Base-by-base conservation (phyloP, 2,329 filamentous ascomycete species). In the Hypoxylon sp. region DNA sequence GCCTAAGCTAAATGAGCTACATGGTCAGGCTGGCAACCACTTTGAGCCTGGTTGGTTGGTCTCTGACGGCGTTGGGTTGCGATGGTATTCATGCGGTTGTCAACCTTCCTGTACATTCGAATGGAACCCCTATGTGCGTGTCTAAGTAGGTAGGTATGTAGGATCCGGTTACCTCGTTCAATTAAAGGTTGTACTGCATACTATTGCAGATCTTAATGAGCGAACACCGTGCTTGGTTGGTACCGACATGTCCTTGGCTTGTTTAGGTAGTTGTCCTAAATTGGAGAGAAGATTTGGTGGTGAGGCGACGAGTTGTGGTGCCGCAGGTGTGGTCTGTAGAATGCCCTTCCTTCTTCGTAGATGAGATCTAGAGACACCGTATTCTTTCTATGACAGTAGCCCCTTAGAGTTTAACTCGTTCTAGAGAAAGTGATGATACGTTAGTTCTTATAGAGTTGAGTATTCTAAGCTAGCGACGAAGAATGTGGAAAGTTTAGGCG, bases 211-310 rank as follows among this genome's bases (percentile, higher is more conserved):
- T 50, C 33, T 11, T 36, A 50, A 48, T 45, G 28, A 42, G 32
- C 16, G 46, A 59, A 51, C 55, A 51, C 55, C 24, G 46, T 56
- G 44, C 12, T 26, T 5, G 20, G 6, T 48, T 8, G 16, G 28
- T 51, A 36, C 11, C 22, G 22, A 20, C 20, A 44, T 28, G 45
- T 26, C 36, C 46, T 24, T 58, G 33, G 16, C 16, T 28, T 32
- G 30, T 45, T 22, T 8, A 38, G n/a, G n/a, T n/a, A n/a, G 46
- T 58, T 58, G 45, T 50, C 55, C 46, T 50, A 24, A 28, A 16
- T 48, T 33, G 26, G 45, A 8, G 16, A 18, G 26, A 20, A 20
- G 20, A 12, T 45, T 50, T n/a, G 38, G 9, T 44, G 18, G n/a
- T 12, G 40, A 28, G 40, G 22, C 18, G 36, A n/a, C n/a, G n/a